Evolutionary conservation across 1,284 basidiomycete genomes (phyloP).

Genomic region (Rhodotorula sp.): DNA sequence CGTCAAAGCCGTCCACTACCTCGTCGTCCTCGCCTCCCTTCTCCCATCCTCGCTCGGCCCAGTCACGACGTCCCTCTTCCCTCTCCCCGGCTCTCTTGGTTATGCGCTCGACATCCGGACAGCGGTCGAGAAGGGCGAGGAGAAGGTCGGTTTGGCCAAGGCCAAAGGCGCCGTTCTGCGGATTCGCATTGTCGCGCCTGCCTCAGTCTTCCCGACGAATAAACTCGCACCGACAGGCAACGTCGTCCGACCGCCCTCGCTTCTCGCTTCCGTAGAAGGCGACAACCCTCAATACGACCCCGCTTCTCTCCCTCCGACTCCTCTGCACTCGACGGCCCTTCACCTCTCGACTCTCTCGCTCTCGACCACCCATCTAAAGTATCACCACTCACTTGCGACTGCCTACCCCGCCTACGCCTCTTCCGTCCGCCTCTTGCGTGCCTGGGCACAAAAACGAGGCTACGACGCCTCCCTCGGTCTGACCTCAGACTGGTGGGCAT

Average conservation of each 20-base stretch:
- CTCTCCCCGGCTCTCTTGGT: slow-evolving; percentile 62
- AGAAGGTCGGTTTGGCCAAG: slow-evolving; percentile 27
- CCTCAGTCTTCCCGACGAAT: slow-evolving; percentile 58
- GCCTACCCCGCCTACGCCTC: slow-evolving; percentile 47
- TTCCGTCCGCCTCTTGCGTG: slow-evolving; percentile 48
- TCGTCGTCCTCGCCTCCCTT: slow-evolving; percentile 72
- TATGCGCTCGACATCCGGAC: slow-evolving; percentile 62
- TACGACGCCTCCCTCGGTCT: slow-evolving; percentile 45
- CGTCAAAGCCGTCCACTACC: slow-evolving; percentile 88
- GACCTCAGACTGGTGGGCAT: slow-evolving; percentile 37
- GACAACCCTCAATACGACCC: slow-evolving; percentile 31
- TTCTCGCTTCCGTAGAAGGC: slow-evolving; percentile 59
- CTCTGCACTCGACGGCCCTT: slow-evolving; percentile 48
- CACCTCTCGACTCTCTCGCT: slow-evolving; percentile 47
- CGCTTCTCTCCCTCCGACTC: slow-evolving; percentile 31
- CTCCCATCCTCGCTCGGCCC: slow-evolving; percentile 50
- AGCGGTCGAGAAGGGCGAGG: slow-evolving; percentile 59
- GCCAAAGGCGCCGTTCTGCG: slow-evolving; percentile 34
- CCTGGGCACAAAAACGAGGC: slow-evolving; percentile 48
- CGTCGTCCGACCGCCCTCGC: slow-evolving; percentile 52
- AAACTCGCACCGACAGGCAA: slow-evolving; percentile 66
- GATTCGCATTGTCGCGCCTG: slow-evolving; percentile 25
- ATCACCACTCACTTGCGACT: slow-evolving; percentile 46
- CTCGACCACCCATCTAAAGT: slow-evolving; percentile 48
- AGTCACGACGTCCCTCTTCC: slow-evolving; percentile 23